phyloP scores from a whole-genome alignment of 2,329 filamentous ascomycete genomes.

The Venturia aucupariae region DNA sequence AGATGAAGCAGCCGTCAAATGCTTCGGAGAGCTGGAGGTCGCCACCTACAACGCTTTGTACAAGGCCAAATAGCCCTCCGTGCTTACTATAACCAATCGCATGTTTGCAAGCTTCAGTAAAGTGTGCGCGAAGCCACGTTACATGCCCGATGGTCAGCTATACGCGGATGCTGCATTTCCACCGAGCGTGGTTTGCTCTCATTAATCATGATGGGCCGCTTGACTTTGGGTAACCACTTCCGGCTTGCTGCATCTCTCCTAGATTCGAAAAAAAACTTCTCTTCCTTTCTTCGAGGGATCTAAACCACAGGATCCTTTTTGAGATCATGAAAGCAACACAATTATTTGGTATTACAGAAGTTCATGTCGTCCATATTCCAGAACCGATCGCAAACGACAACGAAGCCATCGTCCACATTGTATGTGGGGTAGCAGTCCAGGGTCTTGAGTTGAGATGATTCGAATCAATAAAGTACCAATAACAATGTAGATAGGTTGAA shows the following conservation, averaged over 20 bases:
- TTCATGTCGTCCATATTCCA: conserved; percentile 22
- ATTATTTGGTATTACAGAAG: conserved; percentile 22
- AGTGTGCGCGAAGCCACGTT: too few species aligned
- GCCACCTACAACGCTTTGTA: background rate
- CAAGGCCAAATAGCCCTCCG: background rate
- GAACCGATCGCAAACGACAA: conserved; percentile 20
- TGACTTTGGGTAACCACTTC: background rate
- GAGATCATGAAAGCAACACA: conserved; percentile 25
- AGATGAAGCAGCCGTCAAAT: background rate
- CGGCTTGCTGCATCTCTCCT: background rate
- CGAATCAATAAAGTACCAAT: too few species aligned
- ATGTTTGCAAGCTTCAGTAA: too few species aligned
- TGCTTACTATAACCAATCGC: too few species aligned
- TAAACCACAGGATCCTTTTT: background rate
- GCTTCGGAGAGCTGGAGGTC: background rate
- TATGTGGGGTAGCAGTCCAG: conserved; percentile 27
- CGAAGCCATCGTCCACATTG: conserved; percentile 24
- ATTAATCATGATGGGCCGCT: background rate
- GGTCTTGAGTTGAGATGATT: too few species aligned
- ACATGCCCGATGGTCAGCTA: too few species aligned
- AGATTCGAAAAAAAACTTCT: background rate
- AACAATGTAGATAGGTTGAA: too few species aligned
- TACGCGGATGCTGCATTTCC: too few species aligned
- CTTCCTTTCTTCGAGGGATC: background rate
- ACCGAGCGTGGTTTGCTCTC: too few species aligned